Evolutionary conservation across 768 basidiomycete species (phyloP).

Genomic region (Astraeus odoratus): DNA sequence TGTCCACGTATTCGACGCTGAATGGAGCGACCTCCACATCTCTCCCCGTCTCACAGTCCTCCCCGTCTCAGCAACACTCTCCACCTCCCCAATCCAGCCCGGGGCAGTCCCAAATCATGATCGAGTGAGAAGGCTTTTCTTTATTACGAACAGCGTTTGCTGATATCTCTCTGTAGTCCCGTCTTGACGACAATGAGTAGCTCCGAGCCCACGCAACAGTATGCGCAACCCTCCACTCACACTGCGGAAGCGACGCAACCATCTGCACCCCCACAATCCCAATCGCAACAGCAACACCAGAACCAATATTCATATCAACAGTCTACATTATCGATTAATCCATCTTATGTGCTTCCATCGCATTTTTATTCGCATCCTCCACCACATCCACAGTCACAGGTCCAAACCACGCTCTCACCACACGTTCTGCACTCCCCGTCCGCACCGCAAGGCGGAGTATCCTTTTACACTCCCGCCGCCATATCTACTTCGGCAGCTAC

Average conservation of each 20-base stretch:
- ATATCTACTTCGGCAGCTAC: constrained; percentile 23
- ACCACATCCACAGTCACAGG: constrained; percentile 23
- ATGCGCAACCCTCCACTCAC: constrained; percentile 38
- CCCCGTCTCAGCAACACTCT: constrained; percentile 27
- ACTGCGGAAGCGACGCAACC: constrained; percentile 28
- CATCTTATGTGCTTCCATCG: constrained; percentile 31
- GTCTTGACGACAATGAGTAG: constrained; percentile 53
- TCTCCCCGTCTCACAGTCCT: constrained; percentile 20
- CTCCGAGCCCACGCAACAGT: constrained; percentile 38
- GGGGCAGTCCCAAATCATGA: constrained; percentile 49
- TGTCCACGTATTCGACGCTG: constrained; percentile 71
- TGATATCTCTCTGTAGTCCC: constrained; percentile 38
- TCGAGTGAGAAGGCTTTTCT: constrained; percentile 50
- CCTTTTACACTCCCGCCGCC: constrained; percentile 32
- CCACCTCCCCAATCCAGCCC: constrained; percentile 15
- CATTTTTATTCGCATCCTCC: constrained; percentile 30
- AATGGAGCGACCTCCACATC: constrained; percentile 64
- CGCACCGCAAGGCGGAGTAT: constrained; percentile 27
- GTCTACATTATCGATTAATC: constrained; percentile 37
- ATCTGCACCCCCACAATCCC: constrained; percentile 29
- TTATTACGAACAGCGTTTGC: constrained; percentile 5
- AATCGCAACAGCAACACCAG: constrained; percentile 32
- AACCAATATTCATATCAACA: constrained; percentile 36
- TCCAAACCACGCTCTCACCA: constrained; percentile 65
- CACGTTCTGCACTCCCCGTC: constrained; percentile 60